Percentiles rank a stretch among this genome's conserved stretches.
phyloP scores from a whole-genome alignment of 305 asterid genomes.

The Fraxinus xanthoxyloides region DNA sequence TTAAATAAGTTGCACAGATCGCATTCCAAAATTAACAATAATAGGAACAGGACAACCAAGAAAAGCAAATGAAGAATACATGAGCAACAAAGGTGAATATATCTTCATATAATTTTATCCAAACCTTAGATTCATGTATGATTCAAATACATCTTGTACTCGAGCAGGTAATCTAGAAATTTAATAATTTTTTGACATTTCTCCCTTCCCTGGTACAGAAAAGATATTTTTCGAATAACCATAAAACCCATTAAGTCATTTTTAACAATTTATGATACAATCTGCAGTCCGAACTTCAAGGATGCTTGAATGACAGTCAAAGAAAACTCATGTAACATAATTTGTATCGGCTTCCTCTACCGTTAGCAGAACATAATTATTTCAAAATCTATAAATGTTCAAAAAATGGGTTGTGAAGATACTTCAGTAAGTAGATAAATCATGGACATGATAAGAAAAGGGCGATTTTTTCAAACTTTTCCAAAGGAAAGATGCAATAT shows the following conservation, averaged over 20 bases:
- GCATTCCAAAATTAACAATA: background rate
- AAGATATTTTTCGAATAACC: background rate
- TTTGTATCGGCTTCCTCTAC: background rate
- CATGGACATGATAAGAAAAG: background rate
- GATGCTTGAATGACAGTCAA: background rate
- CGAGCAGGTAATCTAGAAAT: background rate
- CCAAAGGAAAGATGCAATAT: background rate
- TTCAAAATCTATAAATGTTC: background rate
- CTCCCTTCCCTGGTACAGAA: background rate
- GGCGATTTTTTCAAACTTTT: background rate
- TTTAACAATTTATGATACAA: background rate
- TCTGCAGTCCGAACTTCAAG: background rate
- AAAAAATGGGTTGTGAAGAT: background rate
- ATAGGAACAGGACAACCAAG: background rate
- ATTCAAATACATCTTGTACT: background rate
- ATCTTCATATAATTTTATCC: background rate
- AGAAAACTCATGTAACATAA: background rate
- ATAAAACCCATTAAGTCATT: background rate
- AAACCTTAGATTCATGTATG: background rate
- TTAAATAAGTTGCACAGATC: slow-evolving; percentile 2
- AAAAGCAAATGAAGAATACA: background rate
- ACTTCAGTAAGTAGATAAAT: background rate
- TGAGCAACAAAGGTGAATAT: background rate
- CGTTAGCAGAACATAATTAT: background rate
- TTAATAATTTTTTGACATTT: no score